Evolutionary conservation across 306 rosid genomes (phyloP).

Genomic region (Pyrus communis): DNA sequence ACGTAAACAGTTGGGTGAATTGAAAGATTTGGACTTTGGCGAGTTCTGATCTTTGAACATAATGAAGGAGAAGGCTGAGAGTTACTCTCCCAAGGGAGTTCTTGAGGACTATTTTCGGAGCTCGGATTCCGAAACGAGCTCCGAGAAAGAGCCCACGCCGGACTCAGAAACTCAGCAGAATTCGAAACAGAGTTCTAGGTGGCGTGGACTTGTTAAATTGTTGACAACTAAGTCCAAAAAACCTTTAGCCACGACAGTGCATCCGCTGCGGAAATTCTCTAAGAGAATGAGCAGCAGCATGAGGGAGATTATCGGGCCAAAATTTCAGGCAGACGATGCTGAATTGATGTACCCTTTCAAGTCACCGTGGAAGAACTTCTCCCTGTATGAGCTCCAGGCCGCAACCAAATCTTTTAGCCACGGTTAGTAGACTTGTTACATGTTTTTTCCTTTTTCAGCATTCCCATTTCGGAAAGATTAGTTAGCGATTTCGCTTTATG

Average conservation of each 20-base stretch:
- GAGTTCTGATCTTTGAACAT: conserved; percentile 11
- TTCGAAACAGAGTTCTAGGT: conserved; percentile 37
- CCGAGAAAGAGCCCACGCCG: conserved; percentile 41
- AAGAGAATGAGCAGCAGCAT: conserved; percentile 63
- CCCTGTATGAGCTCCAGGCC: conserved; percentile 52
- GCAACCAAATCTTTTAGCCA: conserved; percentile 74
- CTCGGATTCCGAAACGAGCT: conserved; percentile 71
- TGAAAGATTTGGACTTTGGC: background rate
- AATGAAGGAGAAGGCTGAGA: conserved; percentile 65
- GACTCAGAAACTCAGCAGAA: conserved; percentile 25
- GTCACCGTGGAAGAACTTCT: conserved; percentile 80
- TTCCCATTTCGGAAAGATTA: background rate
- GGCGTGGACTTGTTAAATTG: conserved; percentile 46
- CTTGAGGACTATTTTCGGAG: conserved; percentile 83
- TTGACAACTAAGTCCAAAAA: conserved; percentile 53
- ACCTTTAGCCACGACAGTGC: conserved; percentile 38
- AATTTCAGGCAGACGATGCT: conserved; percentile 34
- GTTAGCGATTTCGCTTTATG: background rate
- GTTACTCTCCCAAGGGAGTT: conserved; percentile 59
- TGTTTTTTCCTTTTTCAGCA: background rate
- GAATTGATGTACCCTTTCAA: conserved; percentile 28
- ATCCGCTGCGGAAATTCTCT: conserved; percentile 50
- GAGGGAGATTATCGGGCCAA: conserved; percentile 45
- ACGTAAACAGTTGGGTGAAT: background rate
- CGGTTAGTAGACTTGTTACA: conserved; percentile 28